These are phyloP conservation scores for Ustilago crameri DNA, from an alignment of 1,284 basidiomycete species.

Conservation along the genomic window DNA sequence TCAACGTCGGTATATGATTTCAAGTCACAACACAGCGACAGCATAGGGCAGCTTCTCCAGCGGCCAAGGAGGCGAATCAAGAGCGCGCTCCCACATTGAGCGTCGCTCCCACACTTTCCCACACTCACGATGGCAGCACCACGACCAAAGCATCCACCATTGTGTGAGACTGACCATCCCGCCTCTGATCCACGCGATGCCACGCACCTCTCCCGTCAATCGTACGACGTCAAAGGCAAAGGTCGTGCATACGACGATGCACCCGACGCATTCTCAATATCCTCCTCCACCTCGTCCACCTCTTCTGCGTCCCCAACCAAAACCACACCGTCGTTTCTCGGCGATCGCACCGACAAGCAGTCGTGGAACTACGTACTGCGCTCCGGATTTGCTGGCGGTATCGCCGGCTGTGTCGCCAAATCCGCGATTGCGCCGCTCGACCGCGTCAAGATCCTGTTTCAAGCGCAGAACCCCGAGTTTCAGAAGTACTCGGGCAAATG, in stretches of 20 bases:
- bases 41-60: background rate
- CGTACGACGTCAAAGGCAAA: slow-evolving; percentile 33
- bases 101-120: background rate
- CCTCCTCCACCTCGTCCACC: background rate
- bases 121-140: slow-evolving; percentile 21
- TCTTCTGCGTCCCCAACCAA: background rate
- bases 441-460: slow-evolving; percentile 98
- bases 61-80: background rate
- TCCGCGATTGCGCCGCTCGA: slow-evolving; percentile 96
- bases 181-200: slow-evolving; percentile 31
- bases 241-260: slow-evolving; percentile 25
- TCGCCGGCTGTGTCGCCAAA: slow-evolving; percentile 95
- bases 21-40: background rate
- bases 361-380: slow-evolving; percentile 80
- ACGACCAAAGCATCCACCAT: slow-evolving; percentile 42
- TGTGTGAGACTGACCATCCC: slow-evolving; percentile 49
- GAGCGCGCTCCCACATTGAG: background rate
- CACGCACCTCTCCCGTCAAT: background rate
- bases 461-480: slow-evolving; percentile 95
- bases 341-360: slow-evolving; percentile 71
- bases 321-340: slow-evolving; percentile 21
- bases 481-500: slow-evolving; percentile 87
- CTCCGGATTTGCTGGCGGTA: slow-evolving; percentile 87
- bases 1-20: no score
- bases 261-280: slow-evolving; percentile 27